Evolutionary conservation across 768 basidiomycete species (phyloP).

Genomic region (Tylopilus rubrobrunneus): DNA sequence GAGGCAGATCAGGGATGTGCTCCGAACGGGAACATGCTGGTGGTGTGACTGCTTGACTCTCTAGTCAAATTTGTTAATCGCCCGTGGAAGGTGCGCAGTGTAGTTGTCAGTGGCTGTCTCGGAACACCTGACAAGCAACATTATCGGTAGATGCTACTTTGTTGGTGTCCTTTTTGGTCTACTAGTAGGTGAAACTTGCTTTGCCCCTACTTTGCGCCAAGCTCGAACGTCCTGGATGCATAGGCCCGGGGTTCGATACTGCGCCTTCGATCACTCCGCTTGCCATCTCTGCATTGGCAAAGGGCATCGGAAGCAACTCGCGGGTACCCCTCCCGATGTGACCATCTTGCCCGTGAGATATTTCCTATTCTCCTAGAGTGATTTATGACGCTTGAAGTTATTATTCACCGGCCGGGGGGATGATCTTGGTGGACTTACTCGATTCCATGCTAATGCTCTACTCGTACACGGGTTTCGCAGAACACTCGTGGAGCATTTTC

Average conservation of each 20-base stretch:
- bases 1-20: slow-evolving; percentile 24
- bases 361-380: background rate
- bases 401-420: slow-evolving; percentile 87
- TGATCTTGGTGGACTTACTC: slow-evolving; percentile 79
- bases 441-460: slow-evolving; percentile 90
- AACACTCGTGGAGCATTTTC: slow-evolving; percentile 47
- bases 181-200: slow-evolving; percentile 50
- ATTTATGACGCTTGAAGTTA: slow-evolving; percentile 40
- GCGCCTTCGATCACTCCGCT: slow-evolving; percentile 86
- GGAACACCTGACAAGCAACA: background rate
- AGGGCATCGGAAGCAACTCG: slow-evolving; percentile 46
- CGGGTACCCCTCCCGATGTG: slow-evolving; percentile 59
- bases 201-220: background rate
- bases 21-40: slow-evolving; percentile 50
- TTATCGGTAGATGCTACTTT: slow-evolving; percentile 73
- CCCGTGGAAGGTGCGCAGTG: slow-evolving; percentile 75
- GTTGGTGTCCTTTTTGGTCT: slow-evolving; percentile 85
- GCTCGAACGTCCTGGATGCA: background rate
- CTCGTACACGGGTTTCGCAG: slow-evolving; percentile 75
- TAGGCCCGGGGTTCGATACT: slow-evolving; percentile 90
- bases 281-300: slow-evolving; percentile 79
- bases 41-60: slow-evolving; percentile 78
- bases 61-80: slow-evolving; percentile 76
- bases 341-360: slow-evolving; percentile 70
- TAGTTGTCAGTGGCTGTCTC: background rate